phyloP scores from a whole-genome alignment of 2,329 filamentous ascomycete genomes.

The Botrytis galanthina region DNA sequence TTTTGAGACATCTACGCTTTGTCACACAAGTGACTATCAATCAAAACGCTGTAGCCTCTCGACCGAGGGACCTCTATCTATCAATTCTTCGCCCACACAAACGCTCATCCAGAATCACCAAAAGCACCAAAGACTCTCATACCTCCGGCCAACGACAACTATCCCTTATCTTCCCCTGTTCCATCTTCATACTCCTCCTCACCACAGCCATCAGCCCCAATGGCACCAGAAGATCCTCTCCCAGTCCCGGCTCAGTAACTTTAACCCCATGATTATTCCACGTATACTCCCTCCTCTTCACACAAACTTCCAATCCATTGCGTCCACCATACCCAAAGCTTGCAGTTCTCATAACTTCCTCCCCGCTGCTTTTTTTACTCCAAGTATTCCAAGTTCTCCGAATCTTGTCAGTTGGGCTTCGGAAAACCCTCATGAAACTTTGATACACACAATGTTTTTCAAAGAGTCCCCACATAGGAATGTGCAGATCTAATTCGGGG shows the following conservation, averaged over 20 bases:
- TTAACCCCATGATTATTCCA: neutral
- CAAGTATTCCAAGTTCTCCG: neutral
- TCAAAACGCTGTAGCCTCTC: neutral
- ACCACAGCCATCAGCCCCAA: conserved; percentile 15
- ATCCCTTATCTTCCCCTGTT: neutral
- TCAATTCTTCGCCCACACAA: neutral
- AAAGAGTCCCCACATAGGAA: conserved; percentile 1
- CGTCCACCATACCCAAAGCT: neutral
- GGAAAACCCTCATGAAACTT: neutral
- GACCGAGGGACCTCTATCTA: rapidly evolving
- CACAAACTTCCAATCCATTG: neutral
- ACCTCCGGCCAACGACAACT: neutral
- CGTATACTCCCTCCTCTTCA: neutral
- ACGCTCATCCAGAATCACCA: neutral
- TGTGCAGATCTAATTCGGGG: neutral
- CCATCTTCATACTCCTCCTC: neutral
- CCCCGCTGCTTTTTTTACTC: neutral
- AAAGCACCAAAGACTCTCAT: neutral
- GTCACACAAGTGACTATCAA: neutral
- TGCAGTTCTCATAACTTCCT: neutral
- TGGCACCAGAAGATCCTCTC: conserved; percentile 6
- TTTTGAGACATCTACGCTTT: neutral
- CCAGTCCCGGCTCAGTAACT: neutral
- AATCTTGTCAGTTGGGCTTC: neutral
- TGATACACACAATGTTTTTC: conserved; percentile 6